These are phyloP conservation scores for Aureobasidium sp. DNA, from an alignment of 2,329 filamentous ascomycete genomes.

Conservation along the genomic window DNA sequence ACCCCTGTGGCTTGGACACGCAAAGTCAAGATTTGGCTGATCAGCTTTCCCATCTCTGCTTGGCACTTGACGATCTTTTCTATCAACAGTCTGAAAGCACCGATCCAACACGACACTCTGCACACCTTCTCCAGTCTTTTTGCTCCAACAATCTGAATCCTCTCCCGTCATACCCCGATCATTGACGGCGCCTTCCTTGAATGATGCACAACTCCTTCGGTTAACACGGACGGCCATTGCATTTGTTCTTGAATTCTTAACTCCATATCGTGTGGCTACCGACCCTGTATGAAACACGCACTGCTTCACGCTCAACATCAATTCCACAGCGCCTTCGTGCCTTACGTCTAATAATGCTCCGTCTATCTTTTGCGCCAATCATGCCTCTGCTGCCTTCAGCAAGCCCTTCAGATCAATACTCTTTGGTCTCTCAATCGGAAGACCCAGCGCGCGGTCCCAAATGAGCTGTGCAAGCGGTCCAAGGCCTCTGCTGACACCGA, in stretches of 20 bases:
- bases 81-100: not conserved
- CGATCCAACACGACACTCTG: not conserved
- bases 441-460: constrained; percentile 87
- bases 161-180: constrained; percentile 2
- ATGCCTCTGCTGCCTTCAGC: constrained; percentile 49
- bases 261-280: not conserved
- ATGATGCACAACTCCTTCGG: not conserved
- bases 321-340: not conserved
- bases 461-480: constrained; percentile 90
- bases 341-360: not conserved
- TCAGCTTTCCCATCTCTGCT: not conserved
- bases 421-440: constrained; percentile 97
- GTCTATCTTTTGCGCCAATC: not conserved
- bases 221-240: not conserved
- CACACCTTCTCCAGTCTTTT: constrained; percentile 10
- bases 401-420: constrained; percentile 89
- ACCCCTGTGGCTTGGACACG: not conserved
- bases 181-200: not conserved
- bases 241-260: not conserved
- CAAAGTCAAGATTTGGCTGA: not conserved
- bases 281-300: not conserved
- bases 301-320: not conserved
- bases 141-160: not conserved
- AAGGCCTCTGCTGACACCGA: constrained; percentile 63
- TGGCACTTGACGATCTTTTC: constrained; percentile 10